Evolutionary conservation across 345 rosid genomes (phyloP).

Genomic region (Euclidium syriacum): DNA sequence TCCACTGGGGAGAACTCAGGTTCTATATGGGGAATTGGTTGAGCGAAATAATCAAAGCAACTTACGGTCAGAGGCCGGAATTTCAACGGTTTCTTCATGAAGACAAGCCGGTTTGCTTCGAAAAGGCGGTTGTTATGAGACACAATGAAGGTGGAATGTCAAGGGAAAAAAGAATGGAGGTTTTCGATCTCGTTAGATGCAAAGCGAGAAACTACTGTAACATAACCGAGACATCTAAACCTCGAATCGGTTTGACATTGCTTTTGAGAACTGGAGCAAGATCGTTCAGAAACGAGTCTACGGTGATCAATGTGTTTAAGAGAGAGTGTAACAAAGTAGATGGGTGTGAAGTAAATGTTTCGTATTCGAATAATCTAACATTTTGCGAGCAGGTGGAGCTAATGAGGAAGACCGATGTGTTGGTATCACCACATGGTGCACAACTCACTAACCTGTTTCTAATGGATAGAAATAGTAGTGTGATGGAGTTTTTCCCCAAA

Average conservation of each 20-base stretch:
- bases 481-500: conserved; percentile 70
- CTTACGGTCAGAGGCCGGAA: conserved; percentile 38
- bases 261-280: conserved; percentile 69
- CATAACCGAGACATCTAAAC: conserved; percentile 23
- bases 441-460: conserved; percentile 77
- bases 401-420: conserved; percentile 59
- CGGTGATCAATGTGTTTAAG: conserved; percentile 38
- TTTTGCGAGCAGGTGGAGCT: conserved; percentile 73
- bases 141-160: conserved; percentile 82
- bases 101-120: conserved; percentile 49
- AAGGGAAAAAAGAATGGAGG: conserved; percentile 54
- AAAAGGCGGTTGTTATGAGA: conserved; percentile 74
- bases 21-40: conserved; percentile 47
- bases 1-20: conserved; percentile 74
- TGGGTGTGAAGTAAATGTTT: conserved; percentile 61
- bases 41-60: conserved; percentile 36
- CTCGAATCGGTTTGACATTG: conserved; percentile 53
- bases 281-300: conserved; percentile 60
- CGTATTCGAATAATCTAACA: conserved; percentile 53
- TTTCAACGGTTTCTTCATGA: conserved; percentile 26
- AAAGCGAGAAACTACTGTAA: conserved; percentile 53
- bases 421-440: conserved; percentile 69
- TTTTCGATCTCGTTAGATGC: conserved; percentile 53
- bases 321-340: conserved; percentile 48
- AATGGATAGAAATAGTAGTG: conserved; percentile 66